Conservation (phyloP, 192 early-diverging fungal genomes). For the Coemansia sp. region DNA sequence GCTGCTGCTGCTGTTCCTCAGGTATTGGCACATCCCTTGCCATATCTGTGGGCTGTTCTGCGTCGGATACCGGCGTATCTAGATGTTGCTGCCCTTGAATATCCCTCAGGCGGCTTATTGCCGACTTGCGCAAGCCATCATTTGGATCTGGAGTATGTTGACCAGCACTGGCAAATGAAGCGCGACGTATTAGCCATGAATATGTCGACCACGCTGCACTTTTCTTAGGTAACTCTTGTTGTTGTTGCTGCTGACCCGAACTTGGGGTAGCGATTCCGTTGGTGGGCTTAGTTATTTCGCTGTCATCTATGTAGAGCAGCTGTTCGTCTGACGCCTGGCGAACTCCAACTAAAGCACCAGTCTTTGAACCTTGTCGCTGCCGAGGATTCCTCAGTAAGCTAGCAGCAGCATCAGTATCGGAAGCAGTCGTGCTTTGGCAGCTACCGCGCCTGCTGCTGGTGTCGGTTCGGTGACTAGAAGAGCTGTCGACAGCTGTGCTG, state of each 20-base stretch:
- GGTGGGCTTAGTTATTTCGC: neutral
- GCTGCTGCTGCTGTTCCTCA: neutral
- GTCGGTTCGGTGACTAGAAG: neutral
- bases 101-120: neutral
- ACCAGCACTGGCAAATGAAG: neutral
- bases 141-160: neutral
- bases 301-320: neutral
- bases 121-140: neutral
- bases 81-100: neutral
- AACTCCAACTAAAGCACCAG: conserved; percentile 2
- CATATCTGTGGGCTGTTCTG: neutral
- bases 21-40: neutral
- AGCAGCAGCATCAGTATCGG: neutral
- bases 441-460: neutral
- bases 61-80: neutral
- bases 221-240: neutral
- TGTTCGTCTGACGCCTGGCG: neutral
- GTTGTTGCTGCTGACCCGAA: neutral
- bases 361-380: neutral
- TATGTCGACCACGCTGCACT: neutral
- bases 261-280: neutral
- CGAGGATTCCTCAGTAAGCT: neutral
- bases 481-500: neutral
- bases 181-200: conserved; percentile 1
- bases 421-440: neutral